Percentiles rank a stretch among this genome's conserved stretches.
These are phyloP conservation scores for Russula ochroleuca DNA, from an alignment of 768 basidiomycete genomes.

Conservation along the genomic window DNA sequence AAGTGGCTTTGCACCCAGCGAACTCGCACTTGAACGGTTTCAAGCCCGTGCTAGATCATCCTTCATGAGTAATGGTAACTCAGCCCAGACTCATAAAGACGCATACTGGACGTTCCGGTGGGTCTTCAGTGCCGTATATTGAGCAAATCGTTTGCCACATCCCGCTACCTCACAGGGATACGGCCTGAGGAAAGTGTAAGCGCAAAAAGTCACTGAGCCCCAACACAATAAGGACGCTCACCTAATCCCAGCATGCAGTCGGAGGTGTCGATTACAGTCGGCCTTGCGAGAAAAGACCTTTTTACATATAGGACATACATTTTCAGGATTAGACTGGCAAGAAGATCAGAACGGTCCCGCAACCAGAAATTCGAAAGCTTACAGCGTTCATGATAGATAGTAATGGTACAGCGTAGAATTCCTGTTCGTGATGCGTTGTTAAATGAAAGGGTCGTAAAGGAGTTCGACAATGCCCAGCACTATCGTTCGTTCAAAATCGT, in stretches of 20 bases:
- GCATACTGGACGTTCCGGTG: conserved; percentile 66
- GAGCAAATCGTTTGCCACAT: conserved; percentile 56
- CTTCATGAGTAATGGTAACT: conserved; percentile 5
- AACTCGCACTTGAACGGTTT: conserved; percentile 43
- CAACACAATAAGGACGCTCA: conserved; percentile 30
- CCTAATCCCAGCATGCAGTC: conserved; percentile 49
- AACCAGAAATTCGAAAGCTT: neutral
- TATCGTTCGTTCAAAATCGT: conserved; percentile 5
- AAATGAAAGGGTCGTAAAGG: conserved; percentile 5
- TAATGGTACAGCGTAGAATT: neutral
- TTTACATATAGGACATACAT: conserved; percentile 35
- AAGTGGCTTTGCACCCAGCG: conserved; percentile 44
- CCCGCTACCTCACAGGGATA: conserved; percentile 40
- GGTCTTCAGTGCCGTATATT: conserved; percentile 56
- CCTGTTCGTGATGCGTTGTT: conserved; percentile 18
- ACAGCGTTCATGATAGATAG: conserved; percentile 17
- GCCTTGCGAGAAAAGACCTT: conserved; percentile 53
- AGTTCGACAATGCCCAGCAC: conserved; percentile 26
- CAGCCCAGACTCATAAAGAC: neutral
- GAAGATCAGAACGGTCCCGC: neutral
- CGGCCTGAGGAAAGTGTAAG: conserved; percentile 39
- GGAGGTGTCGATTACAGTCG: conserved; percentile 56
- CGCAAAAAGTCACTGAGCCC: neutral
- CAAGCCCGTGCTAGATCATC: conserved; percentile 27
- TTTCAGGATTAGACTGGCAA: conserved; percentile 8